Evolutionary conservation across 495 filamentous ascomycete genomes (phyloP).

Genomic region (Mytilinidion resinicola): DNA sequence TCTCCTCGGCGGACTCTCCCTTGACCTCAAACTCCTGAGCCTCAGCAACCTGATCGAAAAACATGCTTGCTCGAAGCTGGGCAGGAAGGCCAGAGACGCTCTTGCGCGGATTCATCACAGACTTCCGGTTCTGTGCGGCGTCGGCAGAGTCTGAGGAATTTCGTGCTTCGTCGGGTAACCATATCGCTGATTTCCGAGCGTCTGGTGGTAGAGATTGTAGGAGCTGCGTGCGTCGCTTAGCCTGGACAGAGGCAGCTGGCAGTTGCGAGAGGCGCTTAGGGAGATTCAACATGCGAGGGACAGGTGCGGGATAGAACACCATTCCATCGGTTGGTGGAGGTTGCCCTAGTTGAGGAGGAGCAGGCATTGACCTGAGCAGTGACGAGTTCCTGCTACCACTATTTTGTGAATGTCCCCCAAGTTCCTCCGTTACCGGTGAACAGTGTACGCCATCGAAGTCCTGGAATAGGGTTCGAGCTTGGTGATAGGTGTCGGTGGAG

Average conservation of each 20-base stretch:
- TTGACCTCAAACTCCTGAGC: conserved; percentile 62
- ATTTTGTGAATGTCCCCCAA: conserved; percentile 25
- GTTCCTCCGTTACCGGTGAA: conserved; percentile 38
- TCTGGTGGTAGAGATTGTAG: conserved; percentile 36
- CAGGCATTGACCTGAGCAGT: conserved; percentile 36
- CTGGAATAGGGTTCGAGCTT: conserved; percentile 63
- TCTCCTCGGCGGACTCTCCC: conserved; percentile 75
- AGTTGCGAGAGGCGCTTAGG: conserved; percentile 80
- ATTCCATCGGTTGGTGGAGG: conserved; percentile 65
- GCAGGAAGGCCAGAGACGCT: conserved; percentile 57
- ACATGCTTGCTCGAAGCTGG: conserved; percentile 83
- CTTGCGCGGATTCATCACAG: conserved; percentile 11
- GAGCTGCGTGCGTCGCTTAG: conserved; percentile 58
- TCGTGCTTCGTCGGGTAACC: conserved; percentile 39
- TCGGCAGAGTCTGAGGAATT: neutral
- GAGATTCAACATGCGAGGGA: conserved; percentile 87
- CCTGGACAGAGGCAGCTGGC: conserved; percentile 53
- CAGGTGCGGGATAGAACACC: conserved; percentile 92
- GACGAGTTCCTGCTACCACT: conserved; percentile 33
- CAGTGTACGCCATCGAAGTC: conserved; percentile 96
- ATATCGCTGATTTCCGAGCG: conserved; percentile 43
- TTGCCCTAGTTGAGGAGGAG: conserved; percentile 36
- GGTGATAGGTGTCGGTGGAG: conserved; percentile 63
- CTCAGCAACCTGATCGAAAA: conserved; percentile 68
- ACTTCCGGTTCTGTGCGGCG: conserved; percentile 12